Conservation (phyloP, 805 yeast genomes). For the Saccharomycopsis fibuligera region DNA sequence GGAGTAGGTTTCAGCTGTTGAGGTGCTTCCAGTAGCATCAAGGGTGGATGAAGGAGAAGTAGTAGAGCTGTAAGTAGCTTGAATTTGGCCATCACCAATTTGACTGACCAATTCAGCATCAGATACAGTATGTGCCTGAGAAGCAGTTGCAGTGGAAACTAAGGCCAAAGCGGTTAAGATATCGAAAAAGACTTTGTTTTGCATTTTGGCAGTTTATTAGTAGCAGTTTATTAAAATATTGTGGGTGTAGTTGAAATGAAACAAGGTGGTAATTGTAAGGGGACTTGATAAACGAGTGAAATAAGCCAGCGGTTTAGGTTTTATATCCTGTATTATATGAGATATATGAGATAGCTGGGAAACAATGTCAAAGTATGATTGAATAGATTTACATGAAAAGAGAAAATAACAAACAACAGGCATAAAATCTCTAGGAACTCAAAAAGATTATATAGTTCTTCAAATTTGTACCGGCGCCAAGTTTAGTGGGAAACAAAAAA, state of each 20-base stretch:
- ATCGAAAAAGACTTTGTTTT: conserved; percentile 15
- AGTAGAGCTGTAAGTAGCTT: conserved; percentile 19
- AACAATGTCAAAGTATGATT: too few relatives aligned
- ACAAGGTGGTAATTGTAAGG: not conserved
- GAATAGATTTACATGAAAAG: too few relatives aligned
- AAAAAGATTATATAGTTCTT: too few relatives aligned
- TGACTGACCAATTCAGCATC: conserved; percentile 15
- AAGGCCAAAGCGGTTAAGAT: conserved; percentile 15
- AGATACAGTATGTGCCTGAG: conserved; percentile 16
- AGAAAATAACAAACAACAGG: too few relatives aligned
- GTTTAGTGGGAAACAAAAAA: too few relatives aligned
- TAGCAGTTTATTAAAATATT: not conserved
- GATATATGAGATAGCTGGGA: too few relatives aligned
- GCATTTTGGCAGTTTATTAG: conserved; percentile 11
- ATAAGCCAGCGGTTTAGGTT: too few relatives aligned
- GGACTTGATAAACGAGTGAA: not conserved
- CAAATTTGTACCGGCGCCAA: too few relatives aligned
- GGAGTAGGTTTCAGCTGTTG: conserved; percentile 3
- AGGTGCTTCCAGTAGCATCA: conserved; percentile 10
- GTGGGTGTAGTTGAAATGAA: not conserved
- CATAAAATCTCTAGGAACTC: too few relatives aligned
- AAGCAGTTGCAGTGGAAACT: conserved; percentile 11
- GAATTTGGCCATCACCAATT: conserved; percentile 22
- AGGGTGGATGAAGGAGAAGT: conserved; percentile 10
- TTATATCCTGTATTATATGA: too few relatives aligned